These are phyloP conservation scores for Linnemannia hyalina DNA, from an alignment of 192 early-diverging fungal genomes.

Conservation along the genomic window DNA sequence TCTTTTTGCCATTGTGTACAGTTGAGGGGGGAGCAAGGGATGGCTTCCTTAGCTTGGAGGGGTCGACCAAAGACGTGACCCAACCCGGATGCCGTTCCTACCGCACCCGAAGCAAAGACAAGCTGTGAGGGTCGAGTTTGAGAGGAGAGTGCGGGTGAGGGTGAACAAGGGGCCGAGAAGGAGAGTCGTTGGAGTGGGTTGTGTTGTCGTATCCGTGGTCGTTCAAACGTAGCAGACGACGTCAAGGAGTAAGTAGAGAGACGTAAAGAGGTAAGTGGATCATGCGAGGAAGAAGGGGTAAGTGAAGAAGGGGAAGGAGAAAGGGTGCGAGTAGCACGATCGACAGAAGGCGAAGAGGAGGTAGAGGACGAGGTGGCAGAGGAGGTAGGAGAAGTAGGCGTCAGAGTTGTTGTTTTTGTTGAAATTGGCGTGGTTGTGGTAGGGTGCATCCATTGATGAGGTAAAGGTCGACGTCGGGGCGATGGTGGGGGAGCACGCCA, in stretches of 20 bases:
- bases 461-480: conserved; percentile 30
- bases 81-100: conserved; percentile 36
- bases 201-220: not conserved
- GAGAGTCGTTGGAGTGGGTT: not conserved
- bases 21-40: conserved; percentile 31
- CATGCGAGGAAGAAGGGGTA: not conserved
- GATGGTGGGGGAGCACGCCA: conserved; percentile 21
- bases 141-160: not conserved
- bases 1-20: conserved; percentile 35
- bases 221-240: not conserved
- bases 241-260: not conserved
- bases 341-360: not conserved
- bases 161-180: conserved; percentile 16
- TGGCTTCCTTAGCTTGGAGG: conserved; percentile 41
- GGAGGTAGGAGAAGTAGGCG: conserved; percentile 1
- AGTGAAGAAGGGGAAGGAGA: not conserved
- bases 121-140: conserved; percentile 29
- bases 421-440: not conserved
- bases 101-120: conserved; percentile 51
- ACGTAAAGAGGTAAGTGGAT: conserved; percentile 8
- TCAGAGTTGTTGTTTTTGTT: conserved; percentile 9
- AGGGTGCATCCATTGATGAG: conserved; percentile 35
- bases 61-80: conserved; percentile 50
- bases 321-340: not conserved
- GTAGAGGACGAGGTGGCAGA: not conserved